phyloP scores from a whole-genome alignment of 2,329 filamentous ascomycete genomes.

The Lasiodiplodia hormozganensis region DNA sequence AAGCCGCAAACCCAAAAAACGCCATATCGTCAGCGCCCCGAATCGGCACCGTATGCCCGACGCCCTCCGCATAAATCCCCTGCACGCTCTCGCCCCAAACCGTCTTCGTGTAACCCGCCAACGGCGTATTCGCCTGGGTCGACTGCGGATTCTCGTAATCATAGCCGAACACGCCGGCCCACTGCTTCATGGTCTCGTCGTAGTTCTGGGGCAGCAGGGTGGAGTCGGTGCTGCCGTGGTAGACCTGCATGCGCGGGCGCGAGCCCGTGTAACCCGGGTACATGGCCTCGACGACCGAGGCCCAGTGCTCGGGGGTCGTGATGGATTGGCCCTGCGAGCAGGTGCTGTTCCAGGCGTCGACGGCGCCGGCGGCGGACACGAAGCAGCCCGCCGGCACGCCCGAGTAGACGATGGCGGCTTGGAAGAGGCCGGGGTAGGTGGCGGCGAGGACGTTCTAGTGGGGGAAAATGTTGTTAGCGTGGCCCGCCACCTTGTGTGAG shows the following conservation, averaged over 20 bases:
- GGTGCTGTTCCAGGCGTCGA: constrained; percentile 58
- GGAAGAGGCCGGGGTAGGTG: constrained; percentile 61
- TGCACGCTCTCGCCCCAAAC: constrained; percentile 34
- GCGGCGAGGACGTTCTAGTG: constrained; percentile 56
- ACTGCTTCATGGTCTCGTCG: constrained; percentile 56
- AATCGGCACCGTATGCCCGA: constrained; percentile 34
- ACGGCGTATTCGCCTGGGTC: constrained; percentile 33
- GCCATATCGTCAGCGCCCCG: constrained; percentile 31
- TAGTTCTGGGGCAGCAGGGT: constrained; percentile 63
- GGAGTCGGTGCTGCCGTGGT: constrained; percentile 61
- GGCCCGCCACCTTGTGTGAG: no score
- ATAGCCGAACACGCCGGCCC: constrained; percentile 43
- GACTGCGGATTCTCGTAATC: constrained; percentile 41
- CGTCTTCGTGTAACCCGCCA: constrained; percentile 33
- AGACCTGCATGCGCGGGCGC: constrained; percentile 63
- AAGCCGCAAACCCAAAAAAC: constrained; percentile 35
- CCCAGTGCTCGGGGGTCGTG: constrained; percentile 57
- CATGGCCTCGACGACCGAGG: constrained; percentile 55
- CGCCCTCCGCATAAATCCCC: constrained; percentile 33
- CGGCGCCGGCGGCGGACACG: constrained; percentile 50
- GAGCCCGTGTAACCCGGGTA: constrained; percentile 58
- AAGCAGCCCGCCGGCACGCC: constrained; percentile 65
- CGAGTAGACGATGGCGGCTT: constrained; percentile 58
- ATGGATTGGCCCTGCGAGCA: constrained; percentile 59
- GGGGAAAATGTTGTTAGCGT: neutral